Base-by-base conservation (phyloP, 2,329 filamentous ascomycete species). In the Claviceps africana region DNA sequence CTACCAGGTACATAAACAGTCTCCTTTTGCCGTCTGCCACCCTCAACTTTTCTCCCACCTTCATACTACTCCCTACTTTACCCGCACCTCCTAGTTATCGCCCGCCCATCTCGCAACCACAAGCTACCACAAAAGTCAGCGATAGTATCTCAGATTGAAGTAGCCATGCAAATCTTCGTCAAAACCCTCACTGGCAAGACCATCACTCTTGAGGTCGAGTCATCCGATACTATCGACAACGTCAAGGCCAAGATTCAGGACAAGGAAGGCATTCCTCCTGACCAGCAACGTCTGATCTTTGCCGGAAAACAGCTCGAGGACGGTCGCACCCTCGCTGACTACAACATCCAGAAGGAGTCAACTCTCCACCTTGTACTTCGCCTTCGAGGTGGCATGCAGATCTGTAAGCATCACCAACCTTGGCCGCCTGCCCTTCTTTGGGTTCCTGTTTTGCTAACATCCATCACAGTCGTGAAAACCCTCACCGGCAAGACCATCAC, bases 161-260 rank as follows among this genome's bases (percentile, higher is more conserved):
- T 45, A 56, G 53, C 33, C 47, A 56, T 55, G 46, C 62, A 65
- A 53, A 66, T 62, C 28, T 50, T 49, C 35, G n/a, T 51, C 30
- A 49, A 44, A 48, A 19, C 53, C 71, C 70, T 95, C 64, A 95
- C 90, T 71, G 89, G 89, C 65, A 70, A 70, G 68, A 70, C 67
- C 57, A 70, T 70, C 60, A 70, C 68, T 53, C 66, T 70, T 42
- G 75, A 94, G 73, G 88, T 95, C 5, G 88, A 95, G 69, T 89
- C 85, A 0, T 87, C 82, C 2, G 90, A 95, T 65, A 95, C 90
- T 48, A 95, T 95, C 71, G 90, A 95, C 76, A 95, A 96, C 57
- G 91, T 96, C 35, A 96, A 97, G 83, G 83, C 79, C 48, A 97
- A 96, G 82, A 97, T 96, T 49, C 91, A 97, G 72, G 91, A 97